phyloP scores from a whole-genome alignment of 1,139 yeast species.

The Blastobotrys malaysiensis region DNA sequence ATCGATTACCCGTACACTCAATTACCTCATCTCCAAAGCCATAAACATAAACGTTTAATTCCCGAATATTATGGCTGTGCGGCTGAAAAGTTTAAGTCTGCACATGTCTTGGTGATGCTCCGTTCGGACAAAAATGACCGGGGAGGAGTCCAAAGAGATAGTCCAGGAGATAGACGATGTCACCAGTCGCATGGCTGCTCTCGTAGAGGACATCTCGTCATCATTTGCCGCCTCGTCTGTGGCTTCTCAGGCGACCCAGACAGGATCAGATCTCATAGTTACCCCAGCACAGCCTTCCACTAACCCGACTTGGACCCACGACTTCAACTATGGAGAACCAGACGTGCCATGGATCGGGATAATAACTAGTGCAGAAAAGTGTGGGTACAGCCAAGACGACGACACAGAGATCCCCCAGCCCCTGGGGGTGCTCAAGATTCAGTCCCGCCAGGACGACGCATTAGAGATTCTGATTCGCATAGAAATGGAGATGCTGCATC shows the following conservation, averaged over 20 bases:
- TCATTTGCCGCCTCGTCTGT: too few species aligned
- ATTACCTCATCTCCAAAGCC: too few species aligned
- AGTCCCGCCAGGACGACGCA: not conserved
- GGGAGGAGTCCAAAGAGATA: not conserved
- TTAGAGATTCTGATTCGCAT: conserved; percentile 4
- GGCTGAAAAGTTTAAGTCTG: not conserved
- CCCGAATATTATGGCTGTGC: too few species aligned
- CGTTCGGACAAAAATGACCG: not conserved
- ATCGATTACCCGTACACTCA: too few species aligned
- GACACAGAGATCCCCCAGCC: not conserved
- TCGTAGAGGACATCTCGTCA: not conserved
- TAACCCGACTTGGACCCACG: conserved; percentile 6
- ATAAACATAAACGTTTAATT: too few species aligned
- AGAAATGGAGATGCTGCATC: conserved; percentile 2
- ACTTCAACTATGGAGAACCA: conserved; percentile 7
- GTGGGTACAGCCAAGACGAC: conserved; percentile 1
- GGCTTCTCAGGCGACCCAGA: not conserved
- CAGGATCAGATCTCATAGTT: not conserved
- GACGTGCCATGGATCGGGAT: conserved; percentile 8
- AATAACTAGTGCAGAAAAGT: not conserved
- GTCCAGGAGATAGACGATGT: conserved; percentile 1
- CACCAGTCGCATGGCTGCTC: not conserved
- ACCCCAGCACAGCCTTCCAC: conserved; percentile 2
- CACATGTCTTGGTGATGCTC: not conserved
- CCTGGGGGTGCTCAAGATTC: not conserved